phyloP scores from a whole-genome alignment of 768 basidiomycete genomes.

The Epithele typhae region DNA sequence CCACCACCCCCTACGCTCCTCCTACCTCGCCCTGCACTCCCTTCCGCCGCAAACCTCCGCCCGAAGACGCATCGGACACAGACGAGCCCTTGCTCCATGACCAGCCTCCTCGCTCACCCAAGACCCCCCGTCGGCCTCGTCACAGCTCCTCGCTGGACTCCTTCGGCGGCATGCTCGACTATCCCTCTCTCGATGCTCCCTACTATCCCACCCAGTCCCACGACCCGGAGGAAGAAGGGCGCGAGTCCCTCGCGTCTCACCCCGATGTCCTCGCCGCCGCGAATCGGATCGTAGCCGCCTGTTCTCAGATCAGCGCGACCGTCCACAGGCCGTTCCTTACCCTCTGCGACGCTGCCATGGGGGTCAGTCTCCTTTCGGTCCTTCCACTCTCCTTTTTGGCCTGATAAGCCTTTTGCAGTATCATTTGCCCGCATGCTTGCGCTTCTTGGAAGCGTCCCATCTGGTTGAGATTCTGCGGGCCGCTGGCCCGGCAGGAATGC shows the following conservation, averaged over 20 bases:
- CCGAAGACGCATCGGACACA: neutral
- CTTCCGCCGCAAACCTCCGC: neutral
- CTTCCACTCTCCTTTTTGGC: neutral
- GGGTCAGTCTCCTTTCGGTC: slow-evolving; percentile 37
- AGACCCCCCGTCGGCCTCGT: slow-evolving; percentile 4
- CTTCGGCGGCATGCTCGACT: slow-evolving; percentile 16
- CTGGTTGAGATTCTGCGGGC: slow-evolving; percentile 66
- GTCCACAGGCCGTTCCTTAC: slow-evolving; percentile 67
- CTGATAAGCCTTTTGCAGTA: slow-evolving; percentile 41
- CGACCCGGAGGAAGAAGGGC: slow-evolving; percentile 9
- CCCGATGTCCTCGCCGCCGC: slow-evolving; percentile 58
- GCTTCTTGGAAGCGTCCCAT: slow-evolving; percentile 69
- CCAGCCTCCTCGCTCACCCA: neutral
- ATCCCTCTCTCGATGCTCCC: slow-evolving; percentile 22
- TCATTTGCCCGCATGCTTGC: slow-evolving; percentile 70
- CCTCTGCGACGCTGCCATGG: slow-evolving; percentile 71
- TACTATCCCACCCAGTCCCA: slow-evolving; percentile 17
- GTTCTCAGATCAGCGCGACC: slow-evolving; percentile 60
- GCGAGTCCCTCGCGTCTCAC: slow-evolving; percentile 55
- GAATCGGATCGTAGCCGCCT: slow-evolving; percentile 62
- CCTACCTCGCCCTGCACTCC: slow-evolving; percentile 13
- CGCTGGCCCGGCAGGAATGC: slow-evolving; percentile 50
- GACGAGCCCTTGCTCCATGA: neutral
- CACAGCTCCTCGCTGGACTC: slow-evolving; percentile 5
- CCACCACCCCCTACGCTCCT: slow-evolving; percentile 9